These are phyloP conservation scores for Saposhnikovia divaricata DNA, from an alignment of 129 eudicot species.

Conservation along the genomic window DNA sequence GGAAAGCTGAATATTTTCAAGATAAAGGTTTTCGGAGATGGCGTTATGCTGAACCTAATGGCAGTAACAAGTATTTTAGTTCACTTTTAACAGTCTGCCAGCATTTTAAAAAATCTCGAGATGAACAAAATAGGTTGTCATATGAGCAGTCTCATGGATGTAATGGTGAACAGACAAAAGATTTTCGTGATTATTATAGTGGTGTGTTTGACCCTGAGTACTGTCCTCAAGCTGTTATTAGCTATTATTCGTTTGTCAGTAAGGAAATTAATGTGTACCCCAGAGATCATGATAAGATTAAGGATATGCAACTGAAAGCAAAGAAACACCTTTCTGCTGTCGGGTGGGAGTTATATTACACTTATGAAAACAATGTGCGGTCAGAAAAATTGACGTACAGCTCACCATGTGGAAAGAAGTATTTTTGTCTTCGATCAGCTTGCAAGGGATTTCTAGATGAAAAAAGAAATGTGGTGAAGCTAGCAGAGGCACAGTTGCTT, in stretches of 20 bases:
- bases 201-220: conserved; percentile 31
- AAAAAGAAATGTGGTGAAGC: conserved; percentile 6
- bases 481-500: conserved; percentile 6
- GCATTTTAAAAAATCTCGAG: conserved; percentile 11
- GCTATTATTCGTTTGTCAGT: conserved; percentile 16
- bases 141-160: conserved; percentile 10
- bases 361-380: background rate
- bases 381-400: conserved; percentile 28
- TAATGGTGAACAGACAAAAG: background rate
- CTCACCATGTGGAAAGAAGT: conserved; percentile 44
- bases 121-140: background rate
- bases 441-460: conserved; percentile 27
- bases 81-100: conserved; percentile 36
- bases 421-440: conserved; percentile 30
- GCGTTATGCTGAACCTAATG: conserved; percentile 38
- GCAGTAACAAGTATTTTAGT: conserved; percentile 19
- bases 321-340: conserved; percentile 50
- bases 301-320: conserved; percentile 24
- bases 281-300: background rate
- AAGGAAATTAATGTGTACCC: background rate
- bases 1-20: conserved; percentile 36
- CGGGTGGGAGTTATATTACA: conserved; percentile 42
- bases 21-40: conserved; percentile 12
- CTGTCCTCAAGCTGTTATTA: conserved; percentile 45
- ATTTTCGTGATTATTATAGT: conserved; percentile 11